These are phyloP conservation scores for Coemansia javaensis DNA, from an alignment of 192 early-diverging fungal species.

Conservation along the genomic window DNA sequence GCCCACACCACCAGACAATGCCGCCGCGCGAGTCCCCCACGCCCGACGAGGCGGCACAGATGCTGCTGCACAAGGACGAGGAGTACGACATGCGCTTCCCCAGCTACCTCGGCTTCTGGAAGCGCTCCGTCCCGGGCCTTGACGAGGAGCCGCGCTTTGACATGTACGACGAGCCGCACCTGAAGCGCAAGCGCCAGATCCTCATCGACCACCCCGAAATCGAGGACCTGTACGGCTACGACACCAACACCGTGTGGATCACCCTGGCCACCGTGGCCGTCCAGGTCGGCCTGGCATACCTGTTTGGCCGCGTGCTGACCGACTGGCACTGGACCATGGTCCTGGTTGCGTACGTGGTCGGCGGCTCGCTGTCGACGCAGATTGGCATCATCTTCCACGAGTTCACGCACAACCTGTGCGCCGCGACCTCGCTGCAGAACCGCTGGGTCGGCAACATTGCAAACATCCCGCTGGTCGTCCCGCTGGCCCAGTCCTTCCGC, in stretches of 20 bases:
- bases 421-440: constrained; percentile 68
- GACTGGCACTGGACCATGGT: constrained; percentile 64
- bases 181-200: constrained; percentile 84
- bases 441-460: constrained; percentile 74
- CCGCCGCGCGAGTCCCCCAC: constrained; percentile 26
- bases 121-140: constrained; percentile 66
- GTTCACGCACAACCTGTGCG: constrained; percentile 81
- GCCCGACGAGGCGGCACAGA: constrained; percentile 22
- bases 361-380: constrained; percentile 75
- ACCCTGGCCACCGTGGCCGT: constrained; percentile 58
- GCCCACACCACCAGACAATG: constrained; percentile 5
- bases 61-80: constrained; percentile 43
- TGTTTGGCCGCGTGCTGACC: constrained; percentile 62
- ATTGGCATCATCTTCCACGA: constrained; percentile 90
- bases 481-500: constrained; percentile 75
- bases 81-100: constrained; percentile 67
- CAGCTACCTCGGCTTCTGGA: constrained; percentile 76
- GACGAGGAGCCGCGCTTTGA: constrained; percentile 76
- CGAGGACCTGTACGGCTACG: constrained; percentile 76
- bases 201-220: constrained; percentile 85
- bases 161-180: constrained; percentile 91
- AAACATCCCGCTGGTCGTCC: constrained; percentile 82
- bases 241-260: constrained; percentile 73
- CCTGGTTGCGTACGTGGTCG: constrained; percentile 67
- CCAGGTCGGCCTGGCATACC: constrained; percentile 76